These are phyloP conservation scores for Actinomucor elegans DNA, from an alignment of 371 early-diverging fungal species.

Conservation along the genomic window DNA sequence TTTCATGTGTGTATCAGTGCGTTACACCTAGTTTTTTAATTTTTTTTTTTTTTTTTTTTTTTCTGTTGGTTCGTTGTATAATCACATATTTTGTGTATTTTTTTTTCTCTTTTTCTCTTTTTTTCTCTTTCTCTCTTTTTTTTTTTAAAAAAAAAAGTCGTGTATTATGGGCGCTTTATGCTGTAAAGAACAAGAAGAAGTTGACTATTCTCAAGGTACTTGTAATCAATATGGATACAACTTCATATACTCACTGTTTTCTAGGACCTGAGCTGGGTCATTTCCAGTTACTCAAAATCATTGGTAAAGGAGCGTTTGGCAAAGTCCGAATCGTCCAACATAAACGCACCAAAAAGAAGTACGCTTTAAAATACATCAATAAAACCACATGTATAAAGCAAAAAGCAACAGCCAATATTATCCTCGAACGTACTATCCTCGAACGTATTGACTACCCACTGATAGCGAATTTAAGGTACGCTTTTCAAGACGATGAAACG, in stretches of 20 bases:
- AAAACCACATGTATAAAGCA: slow-evolving; percentile 53
- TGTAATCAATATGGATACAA: too few relatives aligned
- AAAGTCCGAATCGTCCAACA: slow-evolving; percentile 84
- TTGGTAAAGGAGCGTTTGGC: slow-evolving; percentile 75
- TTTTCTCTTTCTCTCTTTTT: neutral
- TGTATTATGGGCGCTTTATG: slow-evolving; percentile 22
- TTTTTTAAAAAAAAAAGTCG: neutral
- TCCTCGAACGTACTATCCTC: slow-evolving; percentile 52
- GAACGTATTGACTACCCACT: slow-evolving; percentile 45
- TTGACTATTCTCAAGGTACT: slow-evolving; percentile 17
- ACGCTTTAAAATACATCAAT: slow-evolving; percentile 58
- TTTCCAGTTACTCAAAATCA: slow-evolving; percentile 61
- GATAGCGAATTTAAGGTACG: slow-evolving; percentile 68
- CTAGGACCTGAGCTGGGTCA: slow-evolving; percentile 53
- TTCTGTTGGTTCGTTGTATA: neutral
- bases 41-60: slow-evolving; percentile 1
- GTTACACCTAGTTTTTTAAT: slow-evolving; percentile 7
- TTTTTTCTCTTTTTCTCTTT: neutral
- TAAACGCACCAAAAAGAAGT: slow-evolving; percentile 54
- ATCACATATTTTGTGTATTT: neutral
- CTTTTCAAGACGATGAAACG: slow-evolving; percentile 78
- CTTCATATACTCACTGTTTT: neutral
- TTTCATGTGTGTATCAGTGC: slow-evolving; percentile 8
- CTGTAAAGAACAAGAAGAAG: slow-evolving; percentile 16
- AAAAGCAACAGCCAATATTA: slow-evolving; percentile 48